Conservation (phyloP, 139 green algal genomes). For the Deuterostichococcus epilithicus region DNA sequence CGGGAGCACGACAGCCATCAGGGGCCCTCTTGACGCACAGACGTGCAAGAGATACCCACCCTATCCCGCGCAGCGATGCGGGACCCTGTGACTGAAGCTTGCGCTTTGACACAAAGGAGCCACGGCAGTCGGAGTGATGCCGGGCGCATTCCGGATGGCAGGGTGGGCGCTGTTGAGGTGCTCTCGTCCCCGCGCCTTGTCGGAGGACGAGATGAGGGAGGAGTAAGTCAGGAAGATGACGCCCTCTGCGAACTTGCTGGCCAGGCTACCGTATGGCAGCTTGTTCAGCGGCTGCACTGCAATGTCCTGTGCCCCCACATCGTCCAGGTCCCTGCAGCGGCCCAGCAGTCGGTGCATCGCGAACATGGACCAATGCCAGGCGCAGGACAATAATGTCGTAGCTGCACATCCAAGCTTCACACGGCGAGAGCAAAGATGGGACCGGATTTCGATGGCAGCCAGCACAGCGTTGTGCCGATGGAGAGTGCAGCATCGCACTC, state of each 20-base stretch:
- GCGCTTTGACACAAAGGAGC: not conserved
- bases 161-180: no score
- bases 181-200: conserved; percentile 22
- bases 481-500: no score
- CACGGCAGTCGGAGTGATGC: not conserved
- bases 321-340: conserved; percentile 31
- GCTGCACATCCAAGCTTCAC: no score
- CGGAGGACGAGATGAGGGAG: conserved; percentile 26
- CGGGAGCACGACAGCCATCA: not conserved
- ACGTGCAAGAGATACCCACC: not conserved
- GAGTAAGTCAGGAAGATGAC: conserved; percentile 41
- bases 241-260: conserved; percentile 16
- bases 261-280: conserved; percentile 20
- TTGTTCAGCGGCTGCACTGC: conserved; percentile 29
- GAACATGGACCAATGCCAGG: no score
- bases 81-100: no score
- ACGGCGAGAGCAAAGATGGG: no score
- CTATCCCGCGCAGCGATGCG: no score
- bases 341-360: no score
- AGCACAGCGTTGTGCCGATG: no score
- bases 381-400: no score
- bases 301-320: conserved; percentile 21
- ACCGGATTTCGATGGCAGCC: no score
- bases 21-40: not conserved
- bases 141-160: no score